Base-by-base conservation (phyloP, 2,329 filamentous ascomycete genomes). In the Botryotinia convoluta region DNA sequence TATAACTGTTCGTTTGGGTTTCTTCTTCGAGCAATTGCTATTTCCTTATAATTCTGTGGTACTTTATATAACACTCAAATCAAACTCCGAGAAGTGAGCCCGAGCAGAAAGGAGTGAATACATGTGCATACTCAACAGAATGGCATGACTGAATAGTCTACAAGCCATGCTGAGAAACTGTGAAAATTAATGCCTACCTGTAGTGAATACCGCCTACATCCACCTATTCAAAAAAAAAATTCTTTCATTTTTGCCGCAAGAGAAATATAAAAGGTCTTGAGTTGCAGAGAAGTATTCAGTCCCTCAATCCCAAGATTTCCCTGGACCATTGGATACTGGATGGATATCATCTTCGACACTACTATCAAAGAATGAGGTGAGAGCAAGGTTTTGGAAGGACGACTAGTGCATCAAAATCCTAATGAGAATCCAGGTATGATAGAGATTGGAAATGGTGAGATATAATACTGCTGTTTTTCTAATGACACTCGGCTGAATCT, bases 341-440 rank as follows among this genome's bases (percentile, higher is more conserved):
- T n/a, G n/a, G n/a, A n/a, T n/a, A n/a, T n/a, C 35, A 35, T 35
- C 37, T 39, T 39, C 37, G 37, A 39, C 37, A 10, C 37, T 8
- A 39, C 8, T 7, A 39, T 39, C 37, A 10, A 44, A 16, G 12
- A 14, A 44, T 44, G 42, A 14, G 12, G 42, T 48, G 45, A 0
- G 45, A 48, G 48, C 26, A n/a, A 51, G 48, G 14, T 26, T 14
- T 5, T 8, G 22, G 3, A n/a, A 14, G 4, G 4, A 48, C 1
- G 10, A 51, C 22, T 12, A 0, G 3, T 26, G 22, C 45, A 2
- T 48, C 45, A 2, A 26, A 48, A 1, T 1, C 0, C 8, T 26
- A 12, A 48, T n/a, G 2, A 26, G 16, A 0, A n/a, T 12, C 18
- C 10, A n/a, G 22, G 10, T 5, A 14, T 5, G 5, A n/a, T 5